Evolutionary conservation across 2,329 filamentous ascomycete species (phyloP).

Genomic region (Dendryphion nanum): DNA sequence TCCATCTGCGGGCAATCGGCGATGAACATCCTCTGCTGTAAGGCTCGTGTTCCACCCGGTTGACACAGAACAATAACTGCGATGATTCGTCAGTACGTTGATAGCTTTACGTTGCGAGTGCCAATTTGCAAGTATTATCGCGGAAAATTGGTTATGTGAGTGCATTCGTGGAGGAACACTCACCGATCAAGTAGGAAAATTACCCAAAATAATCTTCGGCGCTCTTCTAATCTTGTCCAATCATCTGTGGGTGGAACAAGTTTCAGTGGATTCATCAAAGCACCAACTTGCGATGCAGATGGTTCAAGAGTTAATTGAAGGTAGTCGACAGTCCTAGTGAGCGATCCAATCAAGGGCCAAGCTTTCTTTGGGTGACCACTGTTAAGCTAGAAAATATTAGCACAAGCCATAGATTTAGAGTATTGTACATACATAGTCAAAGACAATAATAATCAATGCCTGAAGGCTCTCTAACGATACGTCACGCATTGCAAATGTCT

Average conservation of each 20-base stretch:
- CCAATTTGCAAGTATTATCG: too few relatives aligned
- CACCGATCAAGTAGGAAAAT: constrained; percentile 32
- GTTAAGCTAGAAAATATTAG: constrained; percentile 18
- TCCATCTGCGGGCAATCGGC: constrained; percentile 32
- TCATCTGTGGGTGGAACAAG: constrained; percentile 23
- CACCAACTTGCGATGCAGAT: constrained; percentile 19
- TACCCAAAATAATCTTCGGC: constrained; percentile 31
- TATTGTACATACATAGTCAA: constrained; percentile 24
- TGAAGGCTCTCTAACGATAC: constrained; percentile 30
- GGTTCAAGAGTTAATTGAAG: constrained; percentile 31
- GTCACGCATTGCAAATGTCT: constrained; percentile 23
- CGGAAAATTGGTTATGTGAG: too few relatives aligned
- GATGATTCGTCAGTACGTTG: neutral
- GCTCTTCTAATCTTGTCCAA: constrained; percentile 33
- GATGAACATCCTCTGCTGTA: constrained; percentile 34
- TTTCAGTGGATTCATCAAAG: constrained; percentile 30
- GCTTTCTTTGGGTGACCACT: constrained; percentile 27
- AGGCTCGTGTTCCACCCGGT: constrained; percentile 35
- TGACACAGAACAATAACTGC: constrained; percentile 26
- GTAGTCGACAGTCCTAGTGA: constrained; percentile 34
- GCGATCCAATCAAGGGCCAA: constrained; percentile 34
- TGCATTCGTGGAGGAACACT: neutral
- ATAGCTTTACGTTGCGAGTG: too few relatives aligned
- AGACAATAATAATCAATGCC: constrained; percentile 31
- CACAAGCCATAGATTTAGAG: neutral